A percentile compares a stretch with the other conserved stretches of the same genome.
Evolutionary conservation across 768 basidiomycete species (phyloP).

Genomic region (Lenzites betulinus): DNA sequence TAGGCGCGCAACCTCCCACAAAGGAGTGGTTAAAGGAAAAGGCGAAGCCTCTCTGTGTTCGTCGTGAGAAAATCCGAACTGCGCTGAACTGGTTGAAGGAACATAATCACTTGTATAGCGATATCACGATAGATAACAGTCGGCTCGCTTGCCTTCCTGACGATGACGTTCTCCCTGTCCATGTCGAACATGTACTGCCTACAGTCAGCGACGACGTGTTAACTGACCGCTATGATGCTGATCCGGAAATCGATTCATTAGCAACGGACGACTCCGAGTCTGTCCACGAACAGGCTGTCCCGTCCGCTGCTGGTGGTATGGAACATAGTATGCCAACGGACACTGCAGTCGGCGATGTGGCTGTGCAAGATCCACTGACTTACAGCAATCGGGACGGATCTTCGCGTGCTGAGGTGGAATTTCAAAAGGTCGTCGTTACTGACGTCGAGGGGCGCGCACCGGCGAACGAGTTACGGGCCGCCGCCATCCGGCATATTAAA

Average conservation of each 20-base stretch:
- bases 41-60: not conserved
- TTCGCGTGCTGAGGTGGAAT: not conserved
- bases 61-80: not conserved
- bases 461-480: conserved; percentile 33
- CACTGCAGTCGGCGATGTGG: not conserved
- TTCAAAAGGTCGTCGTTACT: conserved; percentile 22
- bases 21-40: not conserved
- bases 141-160: not conserved
- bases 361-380: no score
- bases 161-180: not conserved
- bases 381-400: not conserved
- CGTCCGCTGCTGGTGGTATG: no score
- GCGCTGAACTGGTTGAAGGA: not conserved
- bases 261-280: no score
- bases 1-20: conserved; percentile 34
- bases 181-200: not conserved
- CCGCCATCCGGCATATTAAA: conserved; percentile 38
- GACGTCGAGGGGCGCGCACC: conserved; percentile 34
- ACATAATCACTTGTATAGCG: not conserved
- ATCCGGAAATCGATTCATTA: not conserved
- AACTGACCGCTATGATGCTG: not conserved
- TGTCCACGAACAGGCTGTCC: no score
- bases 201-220: no score
- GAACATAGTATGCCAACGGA: no score
- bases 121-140: not conserved